Conservation (phyloP, 1,284 basidiomycete species). For the Stygiomarasmius scandens region DNA sequence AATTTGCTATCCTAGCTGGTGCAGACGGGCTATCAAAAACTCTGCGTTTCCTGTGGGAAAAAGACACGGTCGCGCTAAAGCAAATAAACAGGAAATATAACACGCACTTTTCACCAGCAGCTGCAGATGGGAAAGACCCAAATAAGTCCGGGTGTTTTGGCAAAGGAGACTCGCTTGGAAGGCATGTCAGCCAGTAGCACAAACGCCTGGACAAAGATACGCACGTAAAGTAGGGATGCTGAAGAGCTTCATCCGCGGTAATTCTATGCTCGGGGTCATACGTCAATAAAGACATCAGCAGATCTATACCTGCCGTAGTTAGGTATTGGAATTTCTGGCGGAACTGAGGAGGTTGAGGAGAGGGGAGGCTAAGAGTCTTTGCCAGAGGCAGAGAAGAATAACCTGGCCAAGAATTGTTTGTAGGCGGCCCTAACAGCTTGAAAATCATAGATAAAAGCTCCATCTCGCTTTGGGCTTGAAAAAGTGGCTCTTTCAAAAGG, state of each 20-base stretch:
- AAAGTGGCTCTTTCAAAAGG: conserved; percentile 92
- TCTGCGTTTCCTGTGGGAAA: conserved; percentile 62
- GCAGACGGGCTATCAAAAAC: conserved; percentile 79
- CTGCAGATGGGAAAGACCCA: conserved; percentile 92
- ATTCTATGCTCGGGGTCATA: conserved; percentile 90
- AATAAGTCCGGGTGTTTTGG: conserved; percentile 99
- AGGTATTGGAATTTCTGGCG: conserved; percentile 82
- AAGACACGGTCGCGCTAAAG: conserved; percentile 2
- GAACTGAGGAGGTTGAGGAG: conserved; percentile 74
- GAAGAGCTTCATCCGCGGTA: conserved; percentile 84
- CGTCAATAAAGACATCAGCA: conserved; percentile 81
- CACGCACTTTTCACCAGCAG: conserved; percentile 93
- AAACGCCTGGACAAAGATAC: too few species aligned
- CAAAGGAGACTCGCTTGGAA: conserved; percentile 89
- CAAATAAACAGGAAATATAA: neutral
- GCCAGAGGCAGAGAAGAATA: conserved; percentile 86
- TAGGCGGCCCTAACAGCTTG: conserved; percentile 92
- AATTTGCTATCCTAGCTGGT: conserved; percentile 65
- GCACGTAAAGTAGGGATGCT: conserved; percentile 92
- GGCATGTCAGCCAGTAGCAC: too few species aligned
- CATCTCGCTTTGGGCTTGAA: conserved; percentile 93
- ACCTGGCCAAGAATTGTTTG: conserved; percentile 96
- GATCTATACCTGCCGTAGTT: conserved; percentile 82
- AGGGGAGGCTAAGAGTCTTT: conserved; percentile 77
- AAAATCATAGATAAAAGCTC: conserved; percentile 96